phyloP scores from a whole-genome alignment of 2,329 filamentous ascomycete genomes.

The Setomelanomma holmii region DNA sequence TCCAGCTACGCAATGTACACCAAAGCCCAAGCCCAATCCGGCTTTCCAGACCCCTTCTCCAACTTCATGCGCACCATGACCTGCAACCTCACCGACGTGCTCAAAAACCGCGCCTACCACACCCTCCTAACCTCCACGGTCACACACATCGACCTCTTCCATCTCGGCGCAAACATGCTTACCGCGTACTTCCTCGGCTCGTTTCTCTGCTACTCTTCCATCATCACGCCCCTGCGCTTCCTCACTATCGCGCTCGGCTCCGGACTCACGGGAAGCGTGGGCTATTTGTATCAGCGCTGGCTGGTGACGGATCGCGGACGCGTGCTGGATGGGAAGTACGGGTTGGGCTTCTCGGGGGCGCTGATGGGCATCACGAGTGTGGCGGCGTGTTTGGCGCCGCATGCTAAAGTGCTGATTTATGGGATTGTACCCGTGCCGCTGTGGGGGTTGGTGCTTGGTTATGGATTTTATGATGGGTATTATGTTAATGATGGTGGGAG shows the following conservation, averaged over 20 bases:
- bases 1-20: conserved; percentile 44
- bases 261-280: conserved; percentile 30
- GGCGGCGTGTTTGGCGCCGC: conserved; percentile 50
- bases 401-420: conserved; percentile 40
- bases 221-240: conserved; percentile 35
- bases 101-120: conserved; percentile 42
- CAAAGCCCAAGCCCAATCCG: conserved; percentile 29
- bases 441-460: conserved; percentile 45
- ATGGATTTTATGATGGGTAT: conserved; percentile 49
- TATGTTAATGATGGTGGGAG: conserved; percentile 40
- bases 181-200: conserved; percentile 48
- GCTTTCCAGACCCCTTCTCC: conserved; percentile 13
- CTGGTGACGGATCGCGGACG: conserved; percentile 5
- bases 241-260: conserved; percentile 40
- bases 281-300: conserved; percentile 22
- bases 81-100: conserved; percentile 35
- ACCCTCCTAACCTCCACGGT: conserved; percentile 51
- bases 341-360: conserved; percentile 48
- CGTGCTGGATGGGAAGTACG: conserved; percentile 14
- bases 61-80: conserved; percentile 42
- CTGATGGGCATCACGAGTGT: conserved; percentile 51
- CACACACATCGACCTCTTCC: conserved; percentile 44
- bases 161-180: conserved; percentile 54
- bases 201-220: conserved; percentile 39
- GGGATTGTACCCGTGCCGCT: conserved; percentile 52